These are phyloP conservation scores for Verruconis gallopava DNA, from an alignment of 2,329 filamentous ascomycete genomes.

Conservation along the genomic window DNA sequence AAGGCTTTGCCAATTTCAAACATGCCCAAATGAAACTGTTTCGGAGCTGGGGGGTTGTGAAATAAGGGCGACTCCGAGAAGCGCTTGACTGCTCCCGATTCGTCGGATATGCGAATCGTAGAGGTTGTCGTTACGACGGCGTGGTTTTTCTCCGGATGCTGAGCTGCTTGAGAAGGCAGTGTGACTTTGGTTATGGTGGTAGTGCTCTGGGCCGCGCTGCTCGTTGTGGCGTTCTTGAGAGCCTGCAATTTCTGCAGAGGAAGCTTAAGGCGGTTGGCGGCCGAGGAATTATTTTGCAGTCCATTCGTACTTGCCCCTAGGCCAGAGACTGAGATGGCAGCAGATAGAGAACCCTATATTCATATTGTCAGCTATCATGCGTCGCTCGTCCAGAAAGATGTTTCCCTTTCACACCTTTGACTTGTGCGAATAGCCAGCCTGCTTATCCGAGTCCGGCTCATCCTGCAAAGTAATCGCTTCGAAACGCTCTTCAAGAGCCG, in stretches of 20 bases:
- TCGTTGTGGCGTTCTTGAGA: conserved; percentile 54
- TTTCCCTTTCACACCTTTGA: conserved; percentile 57
- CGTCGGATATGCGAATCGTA: conserved; percentile 26
- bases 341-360: conserved; percentile 32
- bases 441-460: conserved; percentile 3
- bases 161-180: conserved; percentile 52
- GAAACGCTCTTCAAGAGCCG: conserved; percentile 6
- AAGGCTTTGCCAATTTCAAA: conserved; percentile 83
- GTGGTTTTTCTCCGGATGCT: conserved; percentile 30
- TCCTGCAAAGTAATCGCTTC: conserved; percentile 8
- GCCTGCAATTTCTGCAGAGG: conserved; percentile 58
- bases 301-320: conserved; percentile 29
- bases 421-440: conserved; percentile 44
- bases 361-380: background rate
- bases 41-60: conserved; percentile 23
- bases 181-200: conserved; percentile 50
- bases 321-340: conserved; percentile 34
- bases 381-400: no score
- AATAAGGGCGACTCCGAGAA: conserved; percentile 31
- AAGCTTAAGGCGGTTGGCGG: conserved; percentile 51
- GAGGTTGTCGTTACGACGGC: conserved; percentile 19
- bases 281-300: background rate
- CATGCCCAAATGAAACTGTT: conserved; percentile 76
- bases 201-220: conserved; percentile 24
- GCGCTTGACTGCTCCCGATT: conserved; percentile 31